A percentile compares a stretch with the other conserved stretches of the same genome.
Evolutionary conservation across 164 flowering plant species (phyloP).

Genomic region (Euptelea pleiosperma): DNA sequence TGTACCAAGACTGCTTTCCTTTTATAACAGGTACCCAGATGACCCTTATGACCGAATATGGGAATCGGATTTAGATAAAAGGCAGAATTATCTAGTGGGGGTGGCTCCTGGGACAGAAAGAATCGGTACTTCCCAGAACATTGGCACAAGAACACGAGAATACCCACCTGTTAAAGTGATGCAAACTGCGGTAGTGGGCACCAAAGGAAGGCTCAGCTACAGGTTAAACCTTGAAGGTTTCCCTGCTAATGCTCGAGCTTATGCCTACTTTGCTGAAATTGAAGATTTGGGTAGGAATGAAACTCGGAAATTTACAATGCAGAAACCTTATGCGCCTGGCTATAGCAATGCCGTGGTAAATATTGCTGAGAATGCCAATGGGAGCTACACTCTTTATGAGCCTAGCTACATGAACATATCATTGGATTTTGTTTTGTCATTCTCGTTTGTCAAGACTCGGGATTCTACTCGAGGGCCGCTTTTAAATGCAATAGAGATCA

Average conservation of each 20-base stretch:
- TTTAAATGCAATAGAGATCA: slow-evolving; percentile 82
- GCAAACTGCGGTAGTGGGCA: slow-evolving; percentile 96
- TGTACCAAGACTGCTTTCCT: slow-evolving; percentile 8
- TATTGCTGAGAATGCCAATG: slow-evolving; percentile 87
- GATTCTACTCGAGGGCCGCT: slow-evolving; percentile 94
- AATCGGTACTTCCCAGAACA: slow-evolving; percentile 51
- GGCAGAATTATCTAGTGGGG: slow-evolving; percentile 82
- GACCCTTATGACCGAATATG: slow-evolving; percentile 97
- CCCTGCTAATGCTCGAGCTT: slow-evolving; percentile 92
- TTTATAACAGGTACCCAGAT: slow-evolving; percentile 77
- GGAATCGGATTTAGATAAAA: slow-evolving; percentile 73
- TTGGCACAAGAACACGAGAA: slow-evolving; percentile 60
- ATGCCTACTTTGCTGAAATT: slow-evolving; percentile 89
- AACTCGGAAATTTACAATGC: slow-evolving; percentile 70
- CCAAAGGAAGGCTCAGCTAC: slow-evolving; percentile 66
- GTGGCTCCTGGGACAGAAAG: slow-evolving; percentile 84
- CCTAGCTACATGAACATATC: slow-evolving; percentile 90
- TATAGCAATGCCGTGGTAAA: slow-evolving; percentile 80
- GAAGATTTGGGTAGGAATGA: slow-evolving; percentile 67
- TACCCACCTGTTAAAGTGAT: slow-evolving; percentile 93
- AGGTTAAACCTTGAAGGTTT: slow-evolving; percentile 83
- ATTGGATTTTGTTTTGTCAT: slow-evolving; percentile 68
- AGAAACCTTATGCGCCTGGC: slow-evolving; percentile 59
- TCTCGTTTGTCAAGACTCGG: slow-evolving; percentile 64
- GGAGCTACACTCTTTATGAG: slow-evolving; percentile 81